Base-by-base conservation (phyloP, 148 eudicot species). In the Chenopodium formosanum region DNA sequence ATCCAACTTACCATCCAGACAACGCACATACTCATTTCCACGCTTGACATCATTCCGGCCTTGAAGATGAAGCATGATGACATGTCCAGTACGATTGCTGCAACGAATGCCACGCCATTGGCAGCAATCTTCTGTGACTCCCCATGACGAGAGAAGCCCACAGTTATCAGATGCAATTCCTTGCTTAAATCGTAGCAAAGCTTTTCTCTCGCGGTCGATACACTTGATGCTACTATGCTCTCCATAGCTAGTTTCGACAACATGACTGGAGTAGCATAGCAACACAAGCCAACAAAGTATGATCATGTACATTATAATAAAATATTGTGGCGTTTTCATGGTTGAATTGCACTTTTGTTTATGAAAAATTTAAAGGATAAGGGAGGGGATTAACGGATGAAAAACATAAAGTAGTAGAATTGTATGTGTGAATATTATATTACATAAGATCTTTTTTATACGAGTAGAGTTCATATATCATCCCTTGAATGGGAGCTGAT, bases 31-130 rank as follows among this genome's bases (percentile, higher is more conserved):
- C 62, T 0, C 8, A 4, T 16, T 8, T 7, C 31, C 31, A 29
- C 31, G 31, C 31, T 29, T 29, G 31, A 29, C 31, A 29, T 29
- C 31, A 29, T 29, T 29, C 31, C 31, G 1, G 34, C 78, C 82
- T 1, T 3, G 20, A 62, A 74, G 72, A 16, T 44, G 29, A 40
- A 81, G 79, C 65, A 7, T 2, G 14, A 31, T 53, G 7, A 65
- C 83, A 66, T 75, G 74, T 9, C 79, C 74, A 1, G 83, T 81
- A 13, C 4, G 8, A 50, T 81, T 81, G 34, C 10, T 65, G 73
- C 83, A 81, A 1, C 7, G 50, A 46, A 81, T 60, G 20, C 78
- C 83, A 11, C 46, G 63, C 79, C 83, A 81, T 4, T 32, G 50
- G 27, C 83, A 81, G 20, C 79, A 75, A 66, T 81, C 74, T 2